phyloP scores from a whole-genome alignment of 129 eudicot genomes.

The Pulicaria dysenterica region DNA sequence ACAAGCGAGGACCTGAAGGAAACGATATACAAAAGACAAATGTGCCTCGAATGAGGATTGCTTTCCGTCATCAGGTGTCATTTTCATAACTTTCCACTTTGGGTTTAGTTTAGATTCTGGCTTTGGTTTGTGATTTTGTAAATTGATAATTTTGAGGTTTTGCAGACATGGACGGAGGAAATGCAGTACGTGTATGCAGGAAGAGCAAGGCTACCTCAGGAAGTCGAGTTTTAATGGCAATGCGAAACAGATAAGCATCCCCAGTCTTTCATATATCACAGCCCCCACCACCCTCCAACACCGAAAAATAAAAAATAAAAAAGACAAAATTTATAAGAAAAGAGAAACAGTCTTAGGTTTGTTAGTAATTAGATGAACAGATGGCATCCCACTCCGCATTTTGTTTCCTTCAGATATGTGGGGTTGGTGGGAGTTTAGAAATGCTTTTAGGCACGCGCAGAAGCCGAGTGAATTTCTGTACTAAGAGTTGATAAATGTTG shows the following conservation, averaged over 20 bases:
- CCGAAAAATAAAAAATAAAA: not conserved
- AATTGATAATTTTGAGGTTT: slow-evolving; percentile 5
- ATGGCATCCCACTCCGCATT: slow-evolving; percentile 14
- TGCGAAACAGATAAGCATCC: not conserved
- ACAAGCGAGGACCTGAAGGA: slow-evolving; percentile 74
- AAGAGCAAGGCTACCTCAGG: slow-evolving; percentile 65
- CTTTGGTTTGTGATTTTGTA: too few species aligned
- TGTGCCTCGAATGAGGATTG: slow-evolving; percentile 76
- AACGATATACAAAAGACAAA: slow-evolving; percentile 90
- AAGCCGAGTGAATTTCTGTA: too few species aligned
- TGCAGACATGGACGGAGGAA: slow-evolving; percentile 96
- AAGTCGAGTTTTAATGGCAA: slow-evolving; percentile 52
- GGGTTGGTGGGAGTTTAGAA: slow-evolving; percentile 21
- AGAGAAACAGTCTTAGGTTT: slow-evolving; percentile 5
- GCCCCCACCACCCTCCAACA: too few species aligned
- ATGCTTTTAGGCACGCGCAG: not conserved
- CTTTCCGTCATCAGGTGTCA: slow-evolving; percentile 81
- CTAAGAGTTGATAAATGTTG: too few species aligned
- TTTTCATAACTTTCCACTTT: not conserved
- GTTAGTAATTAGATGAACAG: not conserved
- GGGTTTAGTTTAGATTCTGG: not conserved
- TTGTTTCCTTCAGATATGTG: not conserved
- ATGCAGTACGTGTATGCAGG: slow-evolving; percentile 84
- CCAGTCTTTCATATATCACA: not conserved
- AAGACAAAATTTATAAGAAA: not conserved